A percentile compares a stretch with the other conserved stretches of the same genome.
These are phyloP conservation scores for Geopyxis carbonaria DNA, from an alignment of 495 filamentous ascomycete species.

Conservation along the genomic window DNA sequence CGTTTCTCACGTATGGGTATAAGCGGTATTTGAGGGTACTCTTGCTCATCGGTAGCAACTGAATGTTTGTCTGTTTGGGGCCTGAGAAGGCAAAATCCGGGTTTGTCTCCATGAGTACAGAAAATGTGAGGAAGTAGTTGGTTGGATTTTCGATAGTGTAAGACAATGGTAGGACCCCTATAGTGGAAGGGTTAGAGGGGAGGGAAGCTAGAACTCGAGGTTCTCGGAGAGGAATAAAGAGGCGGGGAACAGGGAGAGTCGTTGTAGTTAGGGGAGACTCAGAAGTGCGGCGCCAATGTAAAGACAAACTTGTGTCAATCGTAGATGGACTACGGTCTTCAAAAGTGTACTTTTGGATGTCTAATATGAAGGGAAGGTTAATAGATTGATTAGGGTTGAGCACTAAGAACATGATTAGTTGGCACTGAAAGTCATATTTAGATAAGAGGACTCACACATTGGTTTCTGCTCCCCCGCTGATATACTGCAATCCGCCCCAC, in stretches of 20 bases:
- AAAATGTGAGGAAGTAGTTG: slow-evolving; percentile 83
- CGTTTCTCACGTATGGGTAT: slow-evolving; percentile 38
- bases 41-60: slow-evolving; percentile 63
- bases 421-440: not conserved
- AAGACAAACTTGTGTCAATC: slow-evolving; percentile 55
- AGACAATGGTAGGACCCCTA: slow-evolving; percentile 7
- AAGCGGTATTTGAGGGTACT: slow-evolving; percentile 52
- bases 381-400: slow-evolving; percentile 36
- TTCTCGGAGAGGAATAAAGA: slow-evolving; percentile 62
- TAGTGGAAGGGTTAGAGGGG: slow-evolving; percentile 17
- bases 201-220: slow-evolving; percentile 52
- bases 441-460: not conserved
- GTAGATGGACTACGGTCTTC: slow-evolving; percentile 60
- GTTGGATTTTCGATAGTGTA: slow-evolving; percentile 89
- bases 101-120: slow-evolving; percentile 73
- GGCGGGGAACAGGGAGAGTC: slow-evolving; percentile 53
- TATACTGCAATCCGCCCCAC: slow-evolving; percentile 31
- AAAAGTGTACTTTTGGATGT: slow-evolving; percentile 52
- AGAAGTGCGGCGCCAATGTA: slow-evolving; percentile 51
- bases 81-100: slow-evolving; percentile 90
- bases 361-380: slow-evolving; percentile 38
- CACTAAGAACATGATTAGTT: slow-evolving; percentile 15
- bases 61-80: slow-evolving; percentile 56
- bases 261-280: slow-evolving; percentile 35
- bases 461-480: slow-evolving; percentile 28